A percentile compares a stretch with the other conserved stretches of the same genome.
These are phyloP conservation scores for Eucalyptus sp. DNA, from an alignment of 345 rosid species.

Conservation along the genomic window DNA sequence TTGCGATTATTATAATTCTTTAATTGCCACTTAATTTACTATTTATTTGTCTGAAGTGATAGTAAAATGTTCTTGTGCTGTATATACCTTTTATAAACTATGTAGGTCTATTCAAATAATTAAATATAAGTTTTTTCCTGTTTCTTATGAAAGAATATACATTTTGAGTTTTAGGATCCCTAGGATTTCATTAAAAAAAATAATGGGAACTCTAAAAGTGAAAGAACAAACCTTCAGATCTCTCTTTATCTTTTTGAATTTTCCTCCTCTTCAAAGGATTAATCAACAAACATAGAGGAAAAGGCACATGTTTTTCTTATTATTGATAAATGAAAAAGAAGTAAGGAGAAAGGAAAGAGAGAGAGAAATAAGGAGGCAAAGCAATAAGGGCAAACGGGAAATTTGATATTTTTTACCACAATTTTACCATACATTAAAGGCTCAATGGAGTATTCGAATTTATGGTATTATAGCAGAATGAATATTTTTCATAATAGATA, in stretches of 20 bases:
- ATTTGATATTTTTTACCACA: neutral
- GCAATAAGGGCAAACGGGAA: rapidly evolving
- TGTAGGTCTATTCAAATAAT: no score
- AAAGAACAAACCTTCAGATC: neutral
- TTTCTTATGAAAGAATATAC: neutral
- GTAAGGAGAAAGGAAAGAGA: rapidly evolving
- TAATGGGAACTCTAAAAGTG: no score
- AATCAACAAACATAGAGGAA: neutral
- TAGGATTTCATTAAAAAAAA: no score
- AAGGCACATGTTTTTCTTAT: neutral
- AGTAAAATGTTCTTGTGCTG: no score
- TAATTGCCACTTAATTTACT: neutral
- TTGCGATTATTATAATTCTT: no score
- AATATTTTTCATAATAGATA: neutral
- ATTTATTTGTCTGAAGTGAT: neutral
- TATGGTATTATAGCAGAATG: no score
- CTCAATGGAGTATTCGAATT: neutral
- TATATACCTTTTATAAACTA: no score
- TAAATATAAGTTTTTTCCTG: neutral
- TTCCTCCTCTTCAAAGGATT: neutral
- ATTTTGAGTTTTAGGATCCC: neutral
- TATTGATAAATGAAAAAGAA: neutral
- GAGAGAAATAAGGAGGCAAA: no score
- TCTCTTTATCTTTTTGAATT: no score
- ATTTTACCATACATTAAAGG: rapidly evolving